These are phyloP conservation scores for Dioscorea cayenensis DNA, from an alignment of 116 monocot species.

Conservation along the genomic window DNA sequence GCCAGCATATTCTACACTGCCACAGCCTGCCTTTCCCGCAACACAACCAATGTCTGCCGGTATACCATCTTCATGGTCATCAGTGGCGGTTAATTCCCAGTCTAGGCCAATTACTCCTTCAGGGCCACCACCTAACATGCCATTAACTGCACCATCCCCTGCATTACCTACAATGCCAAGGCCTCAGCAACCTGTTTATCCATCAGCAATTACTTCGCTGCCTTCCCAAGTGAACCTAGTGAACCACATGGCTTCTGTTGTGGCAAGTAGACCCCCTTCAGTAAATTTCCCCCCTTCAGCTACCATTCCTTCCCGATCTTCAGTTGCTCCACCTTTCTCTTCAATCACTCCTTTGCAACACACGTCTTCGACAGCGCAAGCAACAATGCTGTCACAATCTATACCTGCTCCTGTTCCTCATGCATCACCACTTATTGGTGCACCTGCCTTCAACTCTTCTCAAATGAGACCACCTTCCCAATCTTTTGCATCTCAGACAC, in stretches of 20 bases:
- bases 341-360: conserved; percentile 4
- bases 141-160: conserved; percentile 7
- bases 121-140: conserved; percentile 6
- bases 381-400: conserved; percentile 3
- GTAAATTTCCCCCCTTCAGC: conserved; percentile 25
- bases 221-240: conserved; percentile 27
- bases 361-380: conserved; percentile 9
- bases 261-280: conserved; percentile 14
- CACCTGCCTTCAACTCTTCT: conserved; percentile 6
- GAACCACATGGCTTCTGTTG: conserved; percentile 18
- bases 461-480: conserved; percentile 14
- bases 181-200: conserved; percentile 10
- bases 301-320: conserved; percentile 15
- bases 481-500: conserved; percentile 4
- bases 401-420: conserved; percentile 12
- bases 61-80: conserved; percentile 12
- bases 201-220: not conserved
- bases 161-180: conserved; percentile 6
- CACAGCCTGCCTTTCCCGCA: conserved; percentile 13
- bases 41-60: conserved; percentile 5
- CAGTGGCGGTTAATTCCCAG: conserved; percentile 18
- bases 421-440: conserved; percentile 2
- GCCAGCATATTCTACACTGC: conserved; percentile 16
- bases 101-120: conserved; percentile 7
- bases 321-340: conserved; percentile 6